A percentile compares a stretch with the other conserved stretches of the same genome.
Conservation (phyloP, 805 yeast species). For the Zygotorulaspora sp. region DNA sequence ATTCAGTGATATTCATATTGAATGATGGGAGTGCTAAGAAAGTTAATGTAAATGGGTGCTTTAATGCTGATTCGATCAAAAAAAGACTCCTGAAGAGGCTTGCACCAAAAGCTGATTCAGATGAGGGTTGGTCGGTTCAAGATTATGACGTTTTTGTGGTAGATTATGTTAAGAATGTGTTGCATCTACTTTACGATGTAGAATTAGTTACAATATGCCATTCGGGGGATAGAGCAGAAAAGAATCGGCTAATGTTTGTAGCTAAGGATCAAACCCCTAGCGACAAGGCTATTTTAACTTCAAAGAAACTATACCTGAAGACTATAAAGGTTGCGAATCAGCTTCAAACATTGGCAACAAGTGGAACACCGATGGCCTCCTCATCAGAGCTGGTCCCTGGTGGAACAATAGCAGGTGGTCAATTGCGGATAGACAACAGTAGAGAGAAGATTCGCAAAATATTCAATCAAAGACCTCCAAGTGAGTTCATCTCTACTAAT, state of each 20-base stretch:
- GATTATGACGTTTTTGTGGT: constrained; percentile 60
- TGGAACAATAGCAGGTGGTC: constrained; percentile 17
- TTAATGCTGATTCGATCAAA: constrained; percentile 74
- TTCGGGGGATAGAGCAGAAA: constrained; percentile 65
- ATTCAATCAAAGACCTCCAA: constrained; percentile 89
- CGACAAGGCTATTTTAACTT: constrained; percentile 51
- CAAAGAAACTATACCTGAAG: constrained; percentile 42
- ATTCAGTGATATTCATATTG: constrained; percentile 59
- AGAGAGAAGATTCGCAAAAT: constrained; percentile 38
- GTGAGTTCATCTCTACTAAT: constrained; percentile 84
- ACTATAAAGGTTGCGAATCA: constrained; percentile 23
- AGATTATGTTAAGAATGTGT: constrained; percentile 38
- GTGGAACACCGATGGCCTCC: neutral
- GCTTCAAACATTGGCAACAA: constrained; percentile 10
- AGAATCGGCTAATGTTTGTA: constrained; percentile 64
- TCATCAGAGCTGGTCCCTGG: constrained; percentile 16
- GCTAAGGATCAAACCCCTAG: constrained; percentile 61
- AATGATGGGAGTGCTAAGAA: constrained; percentile 68
- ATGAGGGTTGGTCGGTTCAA: constrained; percentile 28
- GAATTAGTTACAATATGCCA: constrained; percentile 81
- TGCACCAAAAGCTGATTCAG: constrained; percentile 25
- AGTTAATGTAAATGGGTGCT: constrained; percentile 72
- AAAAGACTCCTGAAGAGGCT: constrained; percentile 58
- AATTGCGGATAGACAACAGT: constrained; percentile 25
- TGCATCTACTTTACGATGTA: constrained; percentile 60